Conservation (phyloP, 2,329 filamentous ascomycete genomes). For the Cercospora sp. region DNA sequence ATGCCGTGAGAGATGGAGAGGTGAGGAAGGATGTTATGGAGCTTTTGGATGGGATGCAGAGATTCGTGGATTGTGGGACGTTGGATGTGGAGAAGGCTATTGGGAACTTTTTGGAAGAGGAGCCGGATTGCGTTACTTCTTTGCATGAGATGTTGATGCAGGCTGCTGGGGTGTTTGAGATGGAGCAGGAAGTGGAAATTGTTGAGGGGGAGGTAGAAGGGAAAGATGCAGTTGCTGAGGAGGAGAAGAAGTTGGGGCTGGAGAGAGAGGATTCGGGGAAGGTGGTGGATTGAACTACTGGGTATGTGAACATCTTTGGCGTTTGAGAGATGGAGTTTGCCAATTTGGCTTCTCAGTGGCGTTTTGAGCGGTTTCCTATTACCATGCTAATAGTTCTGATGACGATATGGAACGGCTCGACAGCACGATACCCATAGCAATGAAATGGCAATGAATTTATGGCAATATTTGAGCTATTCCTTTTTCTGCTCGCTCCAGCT, state of each 20-base stretch:
- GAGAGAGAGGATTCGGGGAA: conserved; percentile 5
- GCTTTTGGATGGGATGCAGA: conserved; percentile 9
- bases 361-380: not conserved
- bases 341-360: not conserved
- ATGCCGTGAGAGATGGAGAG: not conserved
- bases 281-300: not conserved
- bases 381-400: not conserved
- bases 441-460: not conserved
- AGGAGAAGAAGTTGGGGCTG: not conserved
- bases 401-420: not conserved
- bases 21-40: conserved; percentile 12
- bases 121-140: conserved; percentile 17
- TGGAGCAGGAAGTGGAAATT: not conserved
- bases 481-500: not conserved
- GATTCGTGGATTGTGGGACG: conserved; percentile 6
- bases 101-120: conserved; percentile 5
- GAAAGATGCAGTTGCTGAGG: not conserved
- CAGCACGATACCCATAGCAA: not conserved
- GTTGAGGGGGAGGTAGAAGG: not conserved
- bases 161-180: conserved; percentile 14
- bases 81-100: conserved; percentile 18
- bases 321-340: not conserved
- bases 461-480: not conserved
- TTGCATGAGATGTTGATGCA: conserved; percentile 18
- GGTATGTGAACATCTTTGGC: not conserved